Evolutionary conservation across 805 yeast species (phyloP).

Genomic region (Candida sanyiensis): DNA sequence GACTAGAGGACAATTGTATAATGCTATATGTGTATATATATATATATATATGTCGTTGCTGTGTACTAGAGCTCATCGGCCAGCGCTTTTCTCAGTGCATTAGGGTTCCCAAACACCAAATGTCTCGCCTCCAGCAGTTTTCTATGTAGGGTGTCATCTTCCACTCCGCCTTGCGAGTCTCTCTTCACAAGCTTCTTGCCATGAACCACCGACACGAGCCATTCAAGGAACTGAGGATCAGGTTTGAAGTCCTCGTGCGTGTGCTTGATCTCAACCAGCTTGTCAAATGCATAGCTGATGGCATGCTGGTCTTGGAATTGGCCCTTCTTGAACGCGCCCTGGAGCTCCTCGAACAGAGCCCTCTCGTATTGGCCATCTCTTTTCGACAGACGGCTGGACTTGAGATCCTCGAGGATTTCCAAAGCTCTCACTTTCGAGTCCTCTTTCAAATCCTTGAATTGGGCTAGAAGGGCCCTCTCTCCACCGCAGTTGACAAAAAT

Average conservation of each 20-base stretch:
- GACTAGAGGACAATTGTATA: conserved; percentile 8
- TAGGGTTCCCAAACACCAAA: conserved; percentile 69
- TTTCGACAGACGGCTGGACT: conserved; percentile 9
- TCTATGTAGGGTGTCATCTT: conserved; percentile 30
- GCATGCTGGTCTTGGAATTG: conserved; percentile 33
- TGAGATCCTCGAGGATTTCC: conserved; percentile 43
- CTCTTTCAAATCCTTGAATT: conserved; percentile 20
- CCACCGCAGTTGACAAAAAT: conserved; percentile 20
- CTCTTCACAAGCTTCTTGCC: conserved; percentile 25
- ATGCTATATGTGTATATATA: background rate
- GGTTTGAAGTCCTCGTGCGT: conserved; percentile 26
- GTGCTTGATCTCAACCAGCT: conserved; percentile 31
- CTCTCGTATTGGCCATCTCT: conserved; percentile 13
- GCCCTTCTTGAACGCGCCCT: conserved; percentile 23
- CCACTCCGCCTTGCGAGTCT: conserved; percentile 26
- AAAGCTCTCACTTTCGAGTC: conserved; percentile 34
- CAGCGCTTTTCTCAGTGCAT: conserved; percentile 57
- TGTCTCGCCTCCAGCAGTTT: conserved; percentile 50
- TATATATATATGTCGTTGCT: background rate
- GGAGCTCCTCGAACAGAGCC: conserved; percentile 15
- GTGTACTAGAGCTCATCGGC: conserved; percentile 42
- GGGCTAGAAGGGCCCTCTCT: conserved; percentile 21
- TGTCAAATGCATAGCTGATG: conserved; percentile 37
- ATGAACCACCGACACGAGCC: conserved; percentile 51
- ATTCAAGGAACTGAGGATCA: conserved; percentile 44